phyloP scores from a whole-genome alignment of 305 asterid species.

The Coffea humblotiana region DNA sequence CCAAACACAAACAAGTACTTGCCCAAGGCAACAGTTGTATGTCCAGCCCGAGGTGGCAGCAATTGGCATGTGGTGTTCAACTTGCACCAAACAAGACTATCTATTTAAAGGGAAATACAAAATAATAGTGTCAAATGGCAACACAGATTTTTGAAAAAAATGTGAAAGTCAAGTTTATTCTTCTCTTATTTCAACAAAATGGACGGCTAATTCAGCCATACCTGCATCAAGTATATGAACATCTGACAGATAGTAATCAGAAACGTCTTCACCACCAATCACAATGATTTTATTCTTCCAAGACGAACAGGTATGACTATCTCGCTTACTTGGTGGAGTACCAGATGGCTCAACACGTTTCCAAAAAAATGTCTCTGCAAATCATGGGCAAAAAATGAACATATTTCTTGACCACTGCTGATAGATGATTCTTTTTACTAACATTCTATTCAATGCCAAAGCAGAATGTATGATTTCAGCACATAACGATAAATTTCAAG shows the following conservation, averaged over 20 bases:
- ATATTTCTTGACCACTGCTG: constrained; percentile 10
- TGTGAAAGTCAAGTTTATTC: neutral
- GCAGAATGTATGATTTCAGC: neutral
- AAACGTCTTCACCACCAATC: constrained; percentile 94
- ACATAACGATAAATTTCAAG: neutral
- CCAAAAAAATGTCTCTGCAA: constrained; percentile 84
- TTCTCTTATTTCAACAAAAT: neutral
- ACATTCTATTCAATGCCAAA: neutral
- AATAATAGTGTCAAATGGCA: constrained; percentile 8
- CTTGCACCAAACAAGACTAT: constrained; percentile 90
- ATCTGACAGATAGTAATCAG: constrained; percentile 77
- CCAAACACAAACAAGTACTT: constrained; percentile 85
- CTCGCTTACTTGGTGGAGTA: constrained; percentile 94
- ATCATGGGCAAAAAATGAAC: constrained; percentile 21
- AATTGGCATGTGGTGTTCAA: constrained; percentile 80
- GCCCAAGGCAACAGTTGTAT: constrained; percentile 78
- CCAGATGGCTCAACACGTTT: constrained; percentile 82
- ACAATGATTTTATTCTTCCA: constrained; percentile 89
- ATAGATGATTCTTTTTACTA: neutral
- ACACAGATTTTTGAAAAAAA: neutral
- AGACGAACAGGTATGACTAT: constrained; percentile 90
- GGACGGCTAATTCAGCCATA: neutral
- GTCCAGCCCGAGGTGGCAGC: constrained; percentile 97
- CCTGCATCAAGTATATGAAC: constrained; percentile 97
- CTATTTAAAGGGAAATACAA: constrained; percentile 43